Evolutionary conservation across 495 filamentous ascomycete species (phyloP).

Genomic region (Lasiosphaeriaceae sp.): DNA sequence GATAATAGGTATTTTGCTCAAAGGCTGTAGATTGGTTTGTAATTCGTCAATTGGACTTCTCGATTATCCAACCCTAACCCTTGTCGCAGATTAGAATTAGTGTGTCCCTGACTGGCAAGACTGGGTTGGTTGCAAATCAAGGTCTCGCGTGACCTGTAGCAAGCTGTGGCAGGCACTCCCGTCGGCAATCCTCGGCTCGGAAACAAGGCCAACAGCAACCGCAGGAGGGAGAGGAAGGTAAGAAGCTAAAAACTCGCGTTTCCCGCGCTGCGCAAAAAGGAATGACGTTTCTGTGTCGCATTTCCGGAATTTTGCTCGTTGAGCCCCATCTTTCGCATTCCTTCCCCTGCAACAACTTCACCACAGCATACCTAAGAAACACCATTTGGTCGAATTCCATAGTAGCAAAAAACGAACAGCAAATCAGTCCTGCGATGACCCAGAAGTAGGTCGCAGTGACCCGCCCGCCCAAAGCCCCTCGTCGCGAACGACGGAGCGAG

Average conservation of each 20-base stretch:
- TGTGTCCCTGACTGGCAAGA: too few relatives aligned
- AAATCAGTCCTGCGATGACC: neutral
- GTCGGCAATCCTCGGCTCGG: constrained; percentile 39
- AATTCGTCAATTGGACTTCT: too few relatives aligned
- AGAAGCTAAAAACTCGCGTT: neutral
- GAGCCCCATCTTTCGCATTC: neutral
- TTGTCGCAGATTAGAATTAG: too few relatives aligned
- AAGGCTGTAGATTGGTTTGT: too few relatives aligned
- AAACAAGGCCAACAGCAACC: neutral
- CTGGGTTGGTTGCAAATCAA: too few relatives aligned
- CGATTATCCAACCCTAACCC: too few relatives aligned
- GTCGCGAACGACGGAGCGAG: constrained; percentile 16
- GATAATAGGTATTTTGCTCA: too few relatives aligned
- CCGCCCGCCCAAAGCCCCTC: neutral
- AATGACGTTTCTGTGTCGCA: constrained; percentile 26
- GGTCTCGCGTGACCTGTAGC: too few relatives aligned
- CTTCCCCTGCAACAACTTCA: constrained; percentile 10
- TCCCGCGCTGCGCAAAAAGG: neutral
- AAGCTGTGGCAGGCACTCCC: neutral
- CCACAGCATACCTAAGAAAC: neutral
- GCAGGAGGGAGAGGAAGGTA: neutral
- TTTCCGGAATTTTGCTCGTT: constrained; percentile 16
- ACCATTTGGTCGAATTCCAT: neutral
- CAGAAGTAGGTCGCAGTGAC: neutral
- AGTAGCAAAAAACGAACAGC: neutral